phyloP scores from a whole-genome alignment of 805 yeast species.

The Pichia phayaonensis region DNA sequence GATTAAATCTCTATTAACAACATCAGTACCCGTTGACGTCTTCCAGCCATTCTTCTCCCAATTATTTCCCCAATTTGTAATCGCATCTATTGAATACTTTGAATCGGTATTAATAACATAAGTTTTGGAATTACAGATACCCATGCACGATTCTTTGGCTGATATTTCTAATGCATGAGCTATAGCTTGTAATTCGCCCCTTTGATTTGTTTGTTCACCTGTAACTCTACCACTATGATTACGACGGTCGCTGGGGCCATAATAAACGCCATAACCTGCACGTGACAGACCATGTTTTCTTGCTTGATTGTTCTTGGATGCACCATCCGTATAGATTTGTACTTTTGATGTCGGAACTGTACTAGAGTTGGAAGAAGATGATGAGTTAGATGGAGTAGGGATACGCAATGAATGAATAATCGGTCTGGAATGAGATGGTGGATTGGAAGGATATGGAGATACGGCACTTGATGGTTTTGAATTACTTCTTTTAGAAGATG shows the following conservation, averaged over 20 bases:
- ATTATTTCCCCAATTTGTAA: conserved; percentile 47
- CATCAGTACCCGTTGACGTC: conserved; percentile 33
- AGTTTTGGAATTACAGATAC: conserved; percentile 6
- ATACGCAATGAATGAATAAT: too few species aligned
- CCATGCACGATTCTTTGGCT: conserved; percentile 23
- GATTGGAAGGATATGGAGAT: not conserved
- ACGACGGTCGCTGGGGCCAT: conserved; percentile 45
- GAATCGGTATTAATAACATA: conserved; percentile 64
- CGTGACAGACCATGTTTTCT: conserved; percentile 18
- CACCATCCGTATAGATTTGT: conserved; percentile 70
- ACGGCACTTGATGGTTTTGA: not conserved
- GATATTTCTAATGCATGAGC: conserved; percentile 44
- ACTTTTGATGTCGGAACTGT: too few species aligned
- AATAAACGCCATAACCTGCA: conserved; percentile 75
- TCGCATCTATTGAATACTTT: conserved; percentile 47
- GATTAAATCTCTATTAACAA: conserved; percentile 49
- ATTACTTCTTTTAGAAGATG: not conserved
- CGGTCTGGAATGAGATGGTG: too few species aligned
- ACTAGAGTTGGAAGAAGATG: not conserved
- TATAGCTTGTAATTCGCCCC: conserved; percentile 73
- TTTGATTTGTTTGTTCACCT: conserved; percentile 61
- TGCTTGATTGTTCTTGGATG: conserved; percentile 54
- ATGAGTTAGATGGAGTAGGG: not conserved
- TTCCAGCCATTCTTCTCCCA: conserved; percentile 57
- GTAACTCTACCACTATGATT: conserved; percentile 49